Conservation (phyloP, 225 moss, liverwort and hornwort species). For the Physcomitrellopsis africana region DNA sequence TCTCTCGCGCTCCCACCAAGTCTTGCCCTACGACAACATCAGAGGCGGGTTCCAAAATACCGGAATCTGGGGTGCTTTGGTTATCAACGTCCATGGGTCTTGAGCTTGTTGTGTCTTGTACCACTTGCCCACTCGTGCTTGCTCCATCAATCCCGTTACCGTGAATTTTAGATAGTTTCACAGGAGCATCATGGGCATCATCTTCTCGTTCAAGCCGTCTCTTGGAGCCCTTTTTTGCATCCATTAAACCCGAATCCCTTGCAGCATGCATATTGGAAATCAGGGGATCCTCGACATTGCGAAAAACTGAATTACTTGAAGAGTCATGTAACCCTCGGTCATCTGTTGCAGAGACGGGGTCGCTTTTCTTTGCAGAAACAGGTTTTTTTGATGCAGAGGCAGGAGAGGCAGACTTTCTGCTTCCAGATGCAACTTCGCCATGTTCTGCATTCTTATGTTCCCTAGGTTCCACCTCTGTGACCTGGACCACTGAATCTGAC, state of each 20-base stretch:
- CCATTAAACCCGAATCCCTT: conserved; percentile 28
- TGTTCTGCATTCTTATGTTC: conserved; percentile 51
- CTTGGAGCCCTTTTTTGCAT: conserved; percentile 28
- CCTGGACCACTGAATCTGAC: conserved; percentile 65
- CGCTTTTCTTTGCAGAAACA: no score
- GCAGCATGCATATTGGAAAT: conserved; percentile 23
- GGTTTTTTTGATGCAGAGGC: neutral
- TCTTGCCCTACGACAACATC: conserved; percentile 34
- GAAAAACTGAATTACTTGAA: conserved; percentile 27
- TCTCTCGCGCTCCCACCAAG: conserved; percentile 60
- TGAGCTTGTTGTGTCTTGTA: conserved; percentile 20
- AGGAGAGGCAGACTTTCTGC: conserved; percentile 30
- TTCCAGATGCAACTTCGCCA: conserved; percentile 51
- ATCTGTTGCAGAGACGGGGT: conserved; percentile 8
- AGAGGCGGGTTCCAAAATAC: conserved; percentile 29
- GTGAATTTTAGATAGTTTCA: conserved; percentile 33
- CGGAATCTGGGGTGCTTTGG: conserved; percentile 27
- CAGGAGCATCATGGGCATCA: conserved; percentile 12
- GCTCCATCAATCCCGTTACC: conserved; percentile 45
- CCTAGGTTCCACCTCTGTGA: conserved; percentile 35
- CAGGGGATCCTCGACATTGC: conserved; percentile 24
- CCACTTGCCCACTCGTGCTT: conserved; percentile 50
- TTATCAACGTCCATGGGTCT: conserved; percentile 22
- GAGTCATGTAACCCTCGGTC: conserved; percentile 23
- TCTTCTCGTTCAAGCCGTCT: conserved; percentile 35